These are phyloP conservation scores for Leccinum brunneo-olivaceum DNA, from an alignment of 1,284 basidiomycete species.

Conservation along the genomic window DNA sequence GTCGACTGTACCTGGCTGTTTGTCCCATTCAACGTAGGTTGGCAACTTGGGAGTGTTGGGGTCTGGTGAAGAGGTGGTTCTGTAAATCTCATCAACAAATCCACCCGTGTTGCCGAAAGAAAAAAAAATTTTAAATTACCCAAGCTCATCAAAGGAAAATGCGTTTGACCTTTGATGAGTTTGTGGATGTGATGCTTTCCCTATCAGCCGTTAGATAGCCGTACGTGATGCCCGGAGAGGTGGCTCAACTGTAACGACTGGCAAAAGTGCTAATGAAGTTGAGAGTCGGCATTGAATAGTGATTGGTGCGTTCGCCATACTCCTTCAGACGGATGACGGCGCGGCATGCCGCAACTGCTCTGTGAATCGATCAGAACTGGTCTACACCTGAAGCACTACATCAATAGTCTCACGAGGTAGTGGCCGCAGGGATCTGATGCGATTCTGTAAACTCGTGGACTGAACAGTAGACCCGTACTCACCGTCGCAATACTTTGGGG, in stretches of 20 bases:
- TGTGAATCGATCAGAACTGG: slow-evolving; percentile 9
- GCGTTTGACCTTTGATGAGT: slow-evolving; percentile 9
- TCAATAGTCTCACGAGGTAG: slow-evolving; percentile 44
- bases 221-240: not conserved
- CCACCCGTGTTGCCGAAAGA: not conserved
- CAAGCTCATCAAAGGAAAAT: slow-evolving; percentile 18
- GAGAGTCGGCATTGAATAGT: slow-evolving; percentile 17
- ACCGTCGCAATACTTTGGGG: slow-evolving; percentile 22
- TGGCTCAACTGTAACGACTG: slow-evolving; percentile 18
- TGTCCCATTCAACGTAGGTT: slow-evolving; percentile 16
- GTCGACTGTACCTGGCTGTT: not conserved
- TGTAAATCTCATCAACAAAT: slow-evolving; percentile 1
- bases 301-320: slow-evolving; percentile 23
- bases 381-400: not conserved
- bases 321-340: slow-evolving; percentile 57
- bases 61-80: slow-evolving; percentile 12
- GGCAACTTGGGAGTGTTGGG: slow-evolving; percentile 14
- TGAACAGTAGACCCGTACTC: slow-evolving; percentile 1
- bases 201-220: slow-evolving; percentile 14
- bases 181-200: slow-evolving; percentile 12
- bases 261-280: slow-evolving; percentile 18
- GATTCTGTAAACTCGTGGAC: not conserved
- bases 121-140: slow-evolving; percentile 10
- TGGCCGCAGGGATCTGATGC: slow-evolving; percentile 55
- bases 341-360: slow-evolving; percentile 47